phyloP scores from a whole-genome alignment of 441 rosid species.

The Populus hybrid region DNA sequence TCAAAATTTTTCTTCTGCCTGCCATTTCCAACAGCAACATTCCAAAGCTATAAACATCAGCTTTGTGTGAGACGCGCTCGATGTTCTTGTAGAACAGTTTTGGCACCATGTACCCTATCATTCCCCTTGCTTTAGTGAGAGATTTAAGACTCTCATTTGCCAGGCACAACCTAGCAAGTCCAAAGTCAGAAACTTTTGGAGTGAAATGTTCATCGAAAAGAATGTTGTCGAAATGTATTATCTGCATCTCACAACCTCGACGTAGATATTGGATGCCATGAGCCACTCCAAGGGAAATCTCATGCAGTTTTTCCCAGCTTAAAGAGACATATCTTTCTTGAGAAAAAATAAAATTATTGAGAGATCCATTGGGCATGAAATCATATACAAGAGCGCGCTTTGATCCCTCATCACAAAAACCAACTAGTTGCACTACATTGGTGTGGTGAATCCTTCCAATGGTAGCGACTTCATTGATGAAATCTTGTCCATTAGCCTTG shows the following conservation, averaged over 20 bases:
- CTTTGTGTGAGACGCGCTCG: neutral
- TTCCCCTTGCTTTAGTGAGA: neutral
- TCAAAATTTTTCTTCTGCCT: slow-evolving; percentile 13
- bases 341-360: neutral
- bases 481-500: neutral
- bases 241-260: neutral
- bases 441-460: neutral
- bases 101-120: neutral
- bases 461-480: slow-evolving; percentile 2
- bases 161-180: neutral
- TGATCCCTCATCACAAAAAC: neutral
- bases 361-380: slow-evolving; percentile 7
- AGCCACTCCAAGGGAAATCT: neutral
- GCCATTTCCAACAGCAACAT: neutral
- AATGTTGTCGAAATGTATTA: neutral
- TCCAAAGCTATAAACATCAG: neutral
- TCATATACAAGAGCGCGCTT: slow-evolving; percentile 3
- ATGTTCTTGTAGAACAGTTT: neutral
- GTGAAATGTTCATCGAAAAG: neutral
- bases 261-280: neutral
- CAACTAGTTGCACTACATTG: neutral
- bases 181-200: neutral
- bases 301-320: neutral
- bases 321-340: neutral
- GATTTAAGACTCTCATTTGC: neutral